These are phyloP conservation scores for Rhizophagus clarus DNA, from an alignment of 192 early-diverging fungal genomes.

Conservation along the genomic window DNA sequence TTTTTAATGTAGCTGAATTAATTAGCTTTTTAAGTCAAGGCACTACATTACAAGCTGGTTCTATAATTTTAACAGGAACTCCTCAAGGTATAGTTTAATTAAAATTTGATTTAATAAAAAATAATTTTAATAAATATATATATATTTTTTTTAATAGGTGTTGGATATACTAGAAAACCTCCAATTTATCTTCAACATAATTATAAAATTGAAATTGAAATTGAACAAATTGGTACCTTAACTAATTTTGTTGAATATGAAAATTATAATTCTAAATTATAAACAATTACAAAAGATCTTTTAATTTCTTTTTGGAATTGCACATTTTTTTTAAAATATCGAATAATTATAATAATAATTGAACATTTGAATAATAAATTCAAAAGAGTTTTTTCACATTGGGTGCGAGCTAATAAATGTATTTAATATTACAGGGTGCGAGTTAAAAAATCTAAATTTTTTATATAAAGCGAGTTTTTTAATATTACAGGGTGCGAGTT, in stretches of 20 bases:
- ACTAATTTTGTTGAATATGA: constrained; percentile 53
- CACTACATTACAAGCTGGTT: constrained; percentile 57
- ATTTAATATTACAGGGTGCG: too few species aligned
- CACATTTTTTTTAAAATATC: too few species aligned
- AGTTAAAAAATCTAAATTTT: too few species aligned
- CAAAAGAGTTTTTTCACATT: too few species aligned
- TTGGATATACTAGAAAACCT: constrained; percentile 54
- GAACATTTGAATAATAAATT: too few species aligned
- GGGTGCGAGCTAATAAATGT: too few species aligned
- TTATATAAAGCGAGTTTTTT: too few species aligned
- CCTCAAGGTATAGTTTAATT: constrained; percentile 32
- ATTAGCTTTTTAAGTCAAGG: constrained; percentile 64
- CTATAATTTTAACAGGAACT: constrained; percentile 57
- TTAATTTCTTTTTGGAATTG: too few species aligned
- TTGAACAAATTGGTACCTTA: constrained; percentile 57
- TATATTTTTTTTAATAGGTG: constrained; percentile 34
- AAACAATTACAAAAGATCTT: neutral
- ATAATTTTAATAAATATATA: too few species aligned
- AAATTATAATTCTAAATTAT: constrained; percentile 18
- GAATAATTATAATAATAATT: too few species aligned
- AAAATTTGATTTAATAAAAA: constrained; percentile 2
- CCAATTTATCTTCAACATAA: constrained; percentile 57
- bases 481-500: too few species aligned
- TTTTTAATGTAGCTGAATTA: constrained; percentile 53
- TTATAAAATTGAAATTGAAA: constrained; percentile 49